Evolutionary conservation across 2,329 filamentous ascomycete genomes (phyloP), one percentile per base, ranked within the genome.

Genomic region (Exophiala xenobiotica): DNA sequence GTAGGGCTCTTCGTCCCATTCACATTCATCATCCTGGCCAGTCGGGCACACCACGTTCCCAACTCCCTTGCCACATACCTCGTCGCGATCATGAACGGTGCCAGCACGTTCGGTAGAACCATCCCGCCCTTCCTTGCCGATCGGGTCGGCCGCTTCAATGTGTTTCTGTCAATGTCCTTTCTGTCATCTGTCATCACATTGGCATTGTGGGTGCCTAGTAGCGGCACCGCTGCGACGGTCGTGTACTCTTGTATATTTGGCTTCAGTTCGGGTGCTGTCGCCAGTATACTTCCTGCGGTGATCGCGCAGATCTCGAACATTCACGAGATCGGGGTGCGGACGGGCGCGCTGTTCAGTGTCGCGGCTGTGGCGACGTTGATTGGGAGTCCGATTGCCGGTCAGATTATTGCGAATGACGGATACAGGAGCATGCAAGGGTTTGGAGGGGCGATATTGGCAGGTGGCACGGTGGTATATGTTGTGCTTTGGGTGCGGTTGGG

Each of bases 301-400:
- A 72, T 90, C 18, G 85, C 84, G 1, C 85, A 90, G 62, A 86
- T 90, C 57, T 83, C 80, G 1, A 83, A 87, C 43, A 78, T 88
- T 23, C 74, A 80, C 14, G 77, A 88, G 65, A 83, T 90, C 26
- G 88, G 87, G 11, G 78, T 84, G 2, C 75, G 87, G 5, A 82
- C 78, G 2, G 87, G 87, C 0, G 77, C 78, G 0, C 74, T 81
- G 20, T 87, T 86, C 64, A 77, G 80, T n/a, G 65, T 83, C 46
- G 74, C 83, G 47, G 77, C 81, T 1, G 68, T 90, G 23, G 85
- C 82, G 2, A 83, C 81, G 2, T 69, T 91, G 41, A 81, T 81
- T 0, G 83, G 85, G 1, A 81, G 76, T 38, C 86, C 86, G 0
- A 85, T 89, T 58, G 85, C 77, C 2, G 85, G 85, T 4, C 81